Evolutionary conservation across 2,329 filamentous ascomycete genomes (phyloP).

Genomic region (Bipolaris oryzae): DNA sequence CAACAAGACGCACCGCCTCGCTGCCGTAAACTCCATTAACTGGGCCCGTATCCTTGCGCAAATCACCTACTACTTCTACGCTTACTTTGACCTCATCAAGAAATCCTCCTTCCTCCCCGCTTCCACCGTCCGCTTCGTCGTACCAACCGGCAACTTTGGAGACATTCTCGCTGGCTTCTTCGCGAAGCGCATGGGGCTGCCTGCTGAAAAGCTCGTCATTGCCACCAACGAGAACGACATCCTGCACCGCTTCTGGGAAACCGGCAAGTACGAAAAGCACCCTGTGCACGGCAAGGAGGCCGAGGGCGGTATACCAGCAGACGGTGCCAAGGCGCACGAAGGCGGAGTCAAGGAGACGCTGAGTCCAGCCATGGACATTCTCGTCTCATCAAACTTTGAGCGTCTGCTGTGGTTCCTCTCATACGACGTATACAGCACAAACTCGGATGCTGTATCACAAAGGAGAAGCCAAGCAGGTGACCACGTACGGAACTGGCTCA

Average conservation of each 20-base stretch:
- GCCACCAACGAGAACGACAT: conserved; percentile 99
- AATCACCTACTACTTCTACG: conserved; percentile 95
- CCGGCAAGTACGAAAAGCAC: conserved; percentile 87
- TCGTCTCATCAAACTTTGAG: conserved; percentile 97
- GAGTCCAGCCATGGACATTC: conserved; percentile 95
- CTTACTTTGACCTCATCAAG: conserved; percentile 81
- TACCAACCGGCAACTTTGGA: conserved; percentile 96
- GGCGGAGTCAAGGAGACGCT: conserved; percentile 88
- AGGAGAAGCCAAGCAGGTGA: conserved; percentile 65
- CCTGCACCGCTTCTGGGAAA: conserved; percentile 91
- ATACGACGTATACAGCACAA: conserved; percentile 57
- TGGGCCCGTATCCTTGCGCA: conserved; percentile 94
- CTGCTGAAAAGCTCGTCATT: conserved; percentile 84
- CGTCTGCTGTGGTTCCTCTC: conserved; percentile 92
- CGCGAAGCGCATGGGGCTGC: conserved; percentile 86
- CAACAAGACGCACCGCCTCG: conserved; percentile 82
- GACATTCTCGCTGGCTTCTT: conserved; percentile 95
- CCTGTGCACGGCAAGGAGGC: conserved; percentile 63
- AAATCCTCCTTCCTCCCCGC: conserved; percentile 64
- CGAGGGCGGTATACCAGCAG: conserved; percentile 60
- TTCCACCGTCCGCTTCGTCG: conserved; percentile 78
- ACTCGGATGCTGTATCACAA: conserved; percentile 50
- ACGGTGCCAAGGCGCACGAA: conserved; percentile 66
- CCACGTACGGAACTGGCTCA: conserved; percentile 78
- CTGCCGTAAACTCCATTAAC: conserved; percentile 96